These are phyloP conservation scores for Tilletia walkeri DNA, from an alignment of 1,284 basidiomycete genomes.

Conservation along the genomic window DNA sequence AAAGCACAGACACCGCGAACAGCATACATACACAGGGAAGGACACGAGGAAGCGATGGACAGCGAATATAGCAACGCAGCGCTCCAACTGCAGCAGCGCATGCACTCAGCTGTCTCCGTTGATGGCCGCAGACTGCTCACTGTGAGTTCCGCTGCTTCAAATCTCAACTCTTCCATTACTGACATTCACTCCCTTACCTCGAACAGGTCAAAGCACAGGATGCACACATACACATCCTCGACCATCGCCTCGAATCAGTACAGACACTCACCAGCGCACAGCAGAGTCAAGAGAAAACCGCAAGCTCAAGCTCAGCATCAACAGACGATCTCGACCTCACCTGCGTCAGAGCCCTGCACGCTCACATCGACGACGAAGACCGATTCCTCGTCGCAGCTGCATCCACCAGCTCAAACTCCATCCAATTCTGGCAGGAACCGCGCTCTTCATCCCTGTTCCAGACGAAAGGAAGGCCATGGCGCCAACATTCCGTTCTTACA, in stretches of 20 bases:
- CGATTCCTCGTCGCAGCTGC: constrained; percentile 11
- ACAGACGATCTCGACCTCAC: not conserved
- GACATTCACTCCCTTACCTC: too few relatives aligned
- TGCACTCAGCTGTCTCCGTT: not conserved
- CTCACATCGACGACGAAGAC: constrained; percentile 8
- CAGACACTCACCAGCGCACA: not conserved
- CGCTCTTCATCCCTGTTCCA: constrained; percentile 6
- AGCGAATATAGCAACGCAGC: too few relatives aligned
- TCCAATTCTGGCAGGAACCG: constrained; percentile 10
- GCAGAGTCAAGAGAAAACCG: not conserved
- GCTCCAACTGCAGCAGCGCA: not conserved
- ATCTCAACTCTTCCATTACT: too few relatives aligned
- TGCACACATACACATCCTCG: not conserved
- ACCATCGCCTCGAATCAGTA: constrained; percentile 1
- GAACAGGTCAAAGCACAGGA: not conserved
- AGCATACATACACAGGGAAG: too few relatives aligned
- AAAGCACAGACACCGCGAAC: too few relatives aligned
- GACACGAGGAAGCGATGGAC: too few relatives aligned
- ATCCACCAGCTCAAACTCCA: not conserved
- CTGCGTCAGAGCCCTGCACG: not conserved
- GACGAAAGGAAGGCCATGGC: not conserved
- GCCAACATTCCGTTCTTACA: not conserved
- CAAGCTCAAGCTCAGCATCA: not conserved
- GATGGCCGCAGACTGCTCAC: constrained; percentile 6
- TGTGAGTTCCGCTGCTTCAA: not conserved